Evolutionary conservation across 1,284 basidiomycete genomes (phyloP).

Genomic region (Microbotryum lychnidis-dioicae): DNA sequence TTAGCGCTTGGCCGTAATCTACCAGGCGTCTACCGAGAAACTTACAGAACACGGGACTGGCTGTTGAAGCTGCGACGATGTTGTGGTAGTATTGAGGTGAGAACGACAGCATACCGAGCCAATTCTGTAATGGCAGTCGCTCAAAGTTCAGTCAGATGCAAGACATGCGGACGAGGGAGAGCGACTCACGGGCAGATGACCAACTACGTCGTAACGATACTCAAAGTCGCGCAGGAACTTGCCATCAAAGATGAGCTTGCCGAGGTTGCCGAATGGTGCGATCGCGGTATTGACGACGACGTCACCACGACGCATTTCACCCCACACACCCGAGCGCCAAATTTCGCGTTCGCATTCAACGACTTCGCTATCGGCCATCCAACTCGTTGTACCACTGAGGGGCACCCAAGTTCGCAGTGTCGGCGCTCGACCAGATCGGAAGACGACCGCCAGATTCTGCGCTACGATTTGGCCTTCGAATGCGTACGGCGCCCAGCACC

Average conservation of each 20-base stretch:
- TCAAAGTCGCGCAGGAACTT: conserved; percentile 37
- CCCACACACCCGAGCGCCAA: conserved; percentile 38
- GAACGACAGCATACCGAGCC: conserved; percentile 40
- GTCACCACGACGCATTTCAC: conserved; percentile 38
- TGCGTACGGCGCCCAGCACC: not conserved
- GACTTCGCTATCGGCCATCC: conserved; percentile 36
- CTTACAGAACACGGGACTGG: conserved; percentile 31
- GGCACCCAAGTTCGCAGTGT: conserved; percentile 42
- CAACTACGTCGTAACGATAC: conserved; percentile 38
- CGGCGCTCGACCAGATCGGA: conserved; percentile 36
- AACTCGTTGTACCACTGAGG: conserved; percentile 14
- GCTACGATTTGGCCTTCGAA: no score
- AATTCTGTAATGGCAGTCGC: conserved; percentile 21
- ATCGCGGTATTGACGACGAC: conserved; percentile 41
- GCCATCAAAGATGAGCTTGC: conserved; percentile 41
- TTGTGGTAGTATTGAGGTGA: conserved; percentile 42
- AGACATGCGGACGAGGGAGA: no score
- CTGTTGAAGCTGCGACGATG: conserved; percentile 36
- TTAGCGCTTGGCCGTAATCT: no score
- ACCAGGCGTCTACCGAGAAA: not conserved
- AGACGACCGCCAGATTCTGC: no score
- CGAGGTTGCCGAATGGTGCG: conserved; percentile 33
- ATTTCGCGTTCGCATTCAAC: conserved; percentile 36
- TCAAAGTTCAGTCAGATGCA: not conserved
- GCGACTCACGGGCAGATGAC: conserved; percentile 39